These are phyloP conservation scores for Boletus pseudo-olivaceus DNA, from an alignment of 768 basidiomycete genomes.

Conservation along the genomic window DNA sequence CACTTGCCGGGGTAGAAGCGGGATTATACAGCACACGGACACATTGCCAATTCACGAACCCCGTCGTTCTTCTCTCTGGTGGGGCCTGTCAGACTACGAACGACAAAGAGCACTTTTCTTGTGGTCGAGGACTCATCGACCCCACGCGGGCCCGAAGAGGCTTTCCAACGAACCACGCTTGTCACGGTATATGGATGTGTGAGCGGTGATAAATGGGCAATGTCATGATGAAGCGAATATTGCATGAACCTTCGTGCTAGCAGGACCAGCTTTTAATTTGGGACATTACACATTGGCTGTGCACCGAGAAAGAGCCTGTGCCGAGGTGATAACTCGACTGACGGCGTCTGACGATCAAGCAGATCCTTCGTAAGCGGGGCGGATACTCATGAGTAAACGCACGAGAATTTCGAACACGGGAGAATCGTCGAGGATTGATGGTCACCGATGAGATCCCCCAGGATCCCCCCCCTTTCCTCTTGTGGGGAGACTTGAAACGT, in stretches of 20 bases:
- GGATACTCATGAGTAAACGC: neutral
- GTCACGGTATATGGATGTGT: neutral
- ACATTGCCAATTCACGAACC: neutral
- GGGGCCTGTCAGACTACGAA: neutral
- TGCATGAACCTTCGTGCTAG: neutral
- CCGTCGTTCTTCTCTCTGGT: neutral
- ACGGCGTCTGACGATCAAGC: slow-evolving; percentile 5
- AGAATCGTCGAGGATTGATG: neutral
- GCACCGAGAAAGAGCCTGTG: neutral
- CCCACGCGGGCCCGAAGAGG: slow-evolving; percentile 9
- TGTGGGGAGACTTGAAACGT: too few species aligned
- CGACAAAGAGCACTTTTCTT: neutral
- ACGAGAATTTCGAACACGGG: neutral
- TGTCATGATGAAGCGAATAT: neutral
- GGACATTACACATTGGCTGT: neutral
- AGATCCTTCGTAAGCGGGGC: slow-evolving; percentile 9
- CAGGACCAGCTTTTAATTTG: neutral
- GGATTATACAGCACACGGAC: neutral
- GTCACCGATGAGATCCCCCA: neutral
- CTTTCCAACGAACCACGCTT: neutral
- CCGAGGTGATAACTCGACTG: slow-evolving; percentile 14
- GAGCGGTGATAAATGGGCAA: slow-evolving; percentile 15
- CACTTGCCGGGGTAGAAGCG: neutral
- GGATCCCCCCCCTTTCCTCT: too few species aligned
- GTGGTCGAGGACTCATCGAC: slow-evolving; percentile 1